Evolutionary conservation across 2,329 filamentous ascomycete genomes (phyloP).

Genomic region (Aspergillus piperis): DNA sequence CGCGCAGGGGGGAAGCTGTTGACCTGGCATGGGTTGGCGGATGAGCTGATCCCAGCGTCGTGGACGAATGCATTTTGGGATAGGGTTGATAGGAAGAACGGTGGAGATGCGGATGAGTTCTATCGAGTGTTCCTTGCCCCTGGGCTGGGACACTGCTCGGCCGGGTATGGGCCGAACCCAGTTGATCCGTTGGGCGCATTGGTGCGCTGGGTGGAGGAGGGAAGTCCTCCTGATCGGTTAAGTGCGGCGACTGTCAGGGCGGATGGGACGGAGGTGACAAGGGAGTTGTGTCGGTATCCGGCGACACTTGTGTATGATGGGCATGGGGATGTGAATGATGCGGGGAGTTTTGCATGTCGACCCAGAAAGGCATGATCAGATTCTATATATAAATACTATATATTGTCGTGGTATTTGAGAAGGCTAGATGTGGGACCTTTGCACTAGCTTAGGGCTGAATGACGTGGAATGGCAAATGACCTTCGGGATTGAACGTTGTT

Average conservation of each 20-base stretch:
- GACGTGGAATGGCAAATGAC: too few relatives aligned
- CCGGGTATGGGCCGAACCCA: conserved; percentile 3
- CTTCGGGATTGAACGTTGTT: too few relatives aligned
- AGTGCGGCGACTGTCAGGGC: neutral
- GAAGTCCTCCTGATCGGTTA: conserved; percentile 5
- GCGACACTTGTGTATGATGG: neutral
- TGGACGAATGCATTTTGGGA: neutral
- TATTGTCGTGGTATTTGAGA: too few relatives aligned
- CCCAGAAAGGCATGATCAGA: neutral
- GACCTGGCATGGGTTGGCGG: conserved; percentile 11
- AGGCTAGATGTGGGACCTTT: accelerated
- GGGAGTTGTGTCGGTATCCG: conserved; percentile 1
- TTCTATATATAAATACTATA: too few relatives aligned
- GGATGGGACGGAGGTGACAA: neutral
- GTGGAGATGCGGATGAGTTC: conserved; percentile 45
- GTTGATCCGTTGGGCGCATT: neutral
- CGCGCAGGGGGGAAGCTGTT: conserved; percentile 11
- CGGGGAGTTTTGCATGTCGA: neutral
- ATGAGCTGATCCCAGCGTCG: conserved; percentile 3
- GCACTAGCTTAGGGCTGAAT: too few relatives aligned
- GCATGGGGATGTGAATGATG: neutral
- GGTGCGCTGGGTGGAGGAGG: conserved; percentile 10
- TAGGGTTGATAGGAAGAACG: neutral
- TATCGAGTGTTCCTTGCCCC: conserved; percentile 56
- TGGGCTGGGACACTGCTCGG: conserved; percentile 51